Conservation (phyloP, 75 land plant species). For the Picea sitchensis region DNA sequence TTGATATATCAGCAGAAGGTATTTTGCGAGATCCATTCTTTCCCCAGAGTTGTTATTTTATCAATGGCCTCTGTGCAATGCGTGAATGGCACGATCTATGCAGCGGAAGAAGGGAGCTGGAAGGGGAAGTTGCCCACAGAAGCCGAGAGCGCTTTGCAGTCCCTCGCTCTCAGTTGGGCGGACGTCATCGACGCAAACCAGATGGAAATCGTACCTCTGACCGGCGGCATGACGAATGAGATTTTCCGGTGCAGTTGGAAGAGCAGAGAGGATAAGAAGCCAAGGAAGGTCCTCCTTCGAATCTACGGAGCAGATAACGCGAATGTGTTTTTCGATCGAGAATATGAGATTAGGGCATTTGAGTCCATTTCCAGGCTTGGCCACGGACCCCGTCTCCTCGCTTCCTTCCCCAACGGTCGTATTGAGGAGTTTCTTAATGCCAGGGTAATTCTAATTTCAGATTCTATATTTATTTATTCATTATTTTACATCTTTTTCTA, state of each 20-base stretch:
- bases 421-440: conserved; percentile 96
- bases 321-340: conserved; percentile 72
- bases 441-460: conserved; percentile 33
- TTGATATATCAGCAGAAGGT: no score
- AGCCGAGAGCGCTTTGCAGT: conserved; percentile 34
- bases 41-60: no score
- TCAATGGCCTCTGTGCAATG: no score
- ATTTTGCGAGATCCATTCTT: no score
- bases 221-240: conserved; percentile 94
- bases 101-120: no score
- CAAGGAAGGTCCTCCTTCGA: conserved; percentile 60
- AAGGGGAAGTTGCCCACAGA: conserved; percentile 14
- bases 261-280: conserved; percentile 14
- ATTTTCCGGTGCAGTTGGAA: conserved; percentile 82
- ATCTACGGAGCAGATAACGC: conserved; percentile 77
- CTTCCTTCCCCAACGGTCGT: conserved; percentile 69
- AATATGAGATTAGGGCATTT: conserved; percentile 79
- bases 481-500: not conserved
- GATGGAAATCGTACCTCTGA: conserved; percentile 52
- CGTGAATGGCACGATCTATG: no score
- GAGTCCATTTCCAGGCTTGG: conserved; percentile 84
- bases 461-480: no score
- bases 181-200: conserved; percentile 49
- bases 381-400: conserved; percentile 86
- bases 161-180: conserved; percentile 63